phyloP scores from a whole-genome alignment of 1,284 basidiomycete species.

The Ganoderma multipileum region DNA sequence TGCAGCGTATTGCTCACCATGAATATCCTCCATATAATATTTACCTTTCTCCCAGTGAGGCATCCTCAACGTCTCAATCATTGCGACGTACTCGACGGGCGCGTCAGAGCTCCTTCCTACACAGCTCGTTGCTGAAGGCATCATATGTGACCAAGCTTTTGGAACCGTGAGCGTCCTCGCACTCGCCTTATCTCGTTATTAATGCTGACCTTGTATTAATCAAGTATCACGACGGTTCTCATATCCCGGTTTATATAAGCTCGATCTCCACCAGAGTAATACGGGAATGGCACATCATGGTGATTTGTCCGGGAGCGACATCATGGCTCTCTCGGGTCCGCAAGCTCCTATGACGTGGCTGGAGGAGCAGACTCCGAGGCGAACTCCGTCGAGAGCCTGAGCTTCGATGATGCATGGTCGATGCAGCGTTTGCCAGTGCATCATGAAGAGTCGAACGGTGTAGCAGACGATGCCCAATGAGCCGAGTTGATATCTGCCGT shows the following conservation, averaged over 20 bases:
- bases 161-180: not conserved
- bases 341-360: not conserved
- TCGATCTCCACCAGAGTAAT: not conserved
- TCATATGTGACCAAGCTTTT: not conserved
- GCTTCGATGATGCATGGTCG: too few relatives aligned
- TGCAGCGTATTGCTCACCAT: not conserved
- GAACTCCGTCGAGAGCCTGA: too few relatives aligned
- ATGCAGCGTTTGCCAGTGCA: too few relatives aligned
- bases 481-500: too few relatives aligned
- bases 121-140: not conserved
- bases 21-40: not conserved
- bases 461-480: too few relatives aligned
- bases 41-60: not conserved
- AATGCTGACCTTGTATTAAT: not conserved
- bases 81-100: not conserved
- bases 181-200: not conserved
- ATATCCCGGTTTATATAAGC: slow-evolving; percentile 1
- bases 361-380: not conserved
- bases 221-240: slow-evolving; percentile 1
- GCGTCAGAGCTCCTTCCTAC: not conserved
- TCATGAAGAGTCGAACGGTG: too few relatives aligned
- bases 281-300: not conserved
- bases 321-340: not conserved
- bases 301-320: not conserved
- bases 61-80: too few relatives aligned